Percentiles rank a stretch among this genome's conserved stretches.
These are phyloP conservation scores for Erodium texanum DNA, from an alignment of 441 rosid species.

Conservation along the genomic window DNA sequence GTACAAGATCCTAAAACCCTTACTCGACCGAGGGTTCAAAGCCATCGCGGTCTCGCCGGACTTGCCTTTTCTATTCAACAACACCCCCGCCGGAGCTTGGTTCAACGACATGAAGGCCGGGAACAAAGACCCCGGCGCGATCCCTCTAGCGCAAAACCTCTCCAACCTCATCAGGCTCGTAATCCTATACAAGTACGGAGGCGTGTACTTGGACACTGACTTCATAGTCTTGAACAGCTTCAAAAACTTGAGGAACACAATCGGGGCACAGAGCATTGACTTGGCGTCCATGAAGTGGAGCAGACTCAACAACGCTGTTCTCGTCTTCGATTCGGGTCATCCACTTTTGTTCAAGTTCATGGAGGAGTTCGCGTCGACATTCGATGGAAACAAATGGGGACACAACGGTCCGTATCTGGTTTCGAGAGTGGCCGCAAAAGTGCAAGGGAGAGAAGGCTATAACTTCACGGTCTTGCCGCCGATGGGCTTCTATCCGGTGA, in stretches of 20 bases:
- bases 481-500: constrained; percentile 42
- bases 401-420: constrained; percentile 62
- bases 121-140: constrained; percentile 49
- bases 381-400: constrained; percentile 64
- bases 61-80: constrained; percentile 32
- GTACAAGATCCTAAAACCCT: constrained; percentile 32
- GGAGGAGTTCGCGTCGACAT: constrained; percentile 45
- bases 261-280: constrained; percentile 55
- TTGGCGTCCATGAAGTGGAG: constrained; percentile 39
- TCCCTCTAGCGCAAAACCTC: constrained; percentile 49
- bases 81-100: constrained; percentile 54
- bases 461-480: constrained; percentile 43
- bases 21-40: constrained; percentile 32
- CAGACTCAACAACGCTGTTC: constrained; percentile 50
- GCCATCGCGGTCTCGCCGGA: constrained; percentile 42
- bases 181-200: constrained; percentile 52
- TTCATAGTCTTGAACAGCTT: constrained; percentile 39
- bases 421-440: constrained; percentile 37
- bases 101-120: constrained; percentile 35
- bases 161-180: constrained; percentile 53
- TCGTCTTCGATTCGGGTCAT: constrained; percentile 46
- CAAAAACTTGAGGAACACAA: constrained; percentile 33
- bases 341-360: constrained; percentile 43
- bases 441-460: constrained; percentile 23
- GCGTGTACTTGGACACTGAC: constrained; percentile 49